Evolutionary conservation across 257 asterid species (phyloP).

Genomic region (Lithospermum erythrorhizon): DNA sequence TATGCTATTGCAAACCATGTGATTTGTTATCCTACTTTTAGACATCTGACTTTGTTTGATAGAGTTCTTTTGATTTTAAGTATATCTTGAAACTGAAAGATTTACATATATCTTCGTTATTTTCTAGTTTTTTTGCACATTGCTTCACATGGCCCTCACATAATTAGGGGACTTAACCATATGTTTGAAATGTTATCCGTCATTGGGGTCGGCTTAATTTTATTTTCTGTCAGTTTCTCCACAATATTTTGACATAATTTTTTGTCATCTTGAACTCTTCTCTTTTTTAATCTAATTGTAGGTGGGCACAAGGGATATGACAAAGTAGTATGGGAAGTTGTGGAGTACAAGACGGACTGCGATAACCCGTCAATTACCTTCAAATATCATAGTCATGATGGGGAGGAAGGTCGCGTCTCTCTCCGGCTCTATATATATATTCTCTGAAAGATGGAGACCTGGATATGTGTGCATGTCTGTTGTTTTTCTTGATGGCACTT

Average conservation of each 20-base stretch:
- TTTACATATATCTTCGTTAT: too few species aligned
- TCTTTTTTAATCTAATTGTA: constrained; percentile 15
- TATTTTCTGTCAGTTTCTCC: not conserved
- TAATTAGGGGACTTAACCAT: not conserved
- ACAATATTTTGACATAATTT: not conserved
- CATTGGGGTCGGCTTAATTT: not conserved
- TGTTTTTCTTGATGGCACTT: not conserved
- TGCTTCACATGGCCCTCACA: not conserved
- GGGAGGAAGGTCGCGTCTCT: constrained; percentile 78
- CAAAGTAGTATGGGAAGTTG: constrained; percentile 95
- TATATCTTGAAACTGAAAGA: not conserved
- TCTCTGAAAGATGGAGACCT: not conserved
- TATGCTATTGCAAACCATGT: not conserved
- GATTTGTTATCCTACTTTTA: not conserved
- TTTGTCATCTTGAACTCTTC: not conserved
- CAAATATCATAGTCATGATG: constrained; percentile 69
- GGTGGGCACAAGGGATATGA: constrained; percentile 95
- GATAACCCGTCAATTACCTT: constrained; percentile 79
- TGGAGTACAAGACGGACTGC: constrained; percentile 63
- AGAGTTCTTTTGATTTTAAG: not conserved
- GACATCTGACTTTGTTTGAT: not conserved
- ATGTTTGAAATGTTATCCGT: not conserved
- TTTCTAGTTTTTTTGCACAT: not conserved
- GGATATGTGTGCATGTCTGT: not conserved
- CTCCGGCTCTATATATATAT: too few species aligned